Base-by-base conservation (phyloP, 129 eudicot species). In the Calendula officinalis region DNA sequence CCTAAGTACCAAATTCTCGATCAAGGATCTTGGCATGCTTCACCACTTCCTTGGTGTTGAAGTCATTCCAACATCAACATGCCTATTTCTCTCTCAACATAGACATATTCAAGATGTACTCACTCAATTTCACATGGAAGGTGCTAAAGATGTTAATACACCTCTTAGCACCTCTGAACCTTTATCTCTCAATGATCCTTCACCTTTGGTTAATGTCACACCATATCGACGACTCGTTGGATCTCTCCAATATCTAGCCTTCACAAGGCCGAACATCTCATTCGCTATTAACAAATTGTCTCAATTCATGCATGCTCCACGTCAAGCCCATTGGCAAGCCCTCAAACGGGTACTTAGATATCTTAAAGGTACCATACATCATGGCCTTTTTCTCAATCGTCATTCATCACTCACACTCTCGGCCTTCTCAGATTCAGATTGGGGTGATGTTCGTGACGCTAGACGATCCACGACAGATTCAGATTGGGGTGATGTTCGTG, bases 11-110 rank as follows among this genome's bases (percentile, higher is more conserved):
- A 11, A 4, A 4, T 48, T 48, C 4, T 13, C 53, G 0, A 5
- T 48, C 6, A 48, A 48, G 15, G 53, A 48, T 9, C 53, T 48
- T 2, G 30, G 27, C 15, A 6, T 7, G 8, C 14, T 48, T 3
- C 53, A 48, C 6, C n/a, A 48, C 15, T 48, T 48, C 14, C 53
- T 48, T n/a, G 53, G 53, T 14, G n/a, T 48, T 48, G 53, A 48
- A 8, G 53, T 48, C 0, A 14, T 48, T 13, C 30, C 53, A 12
- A 13, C 53, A 4, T 4, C 2, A 3, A 14, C 8, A 22, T 8
- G 36, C 2, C 57, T 16, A 7, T 15, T 51, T 12, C 46, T 6
- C 22, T 27, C 56, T 42, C 50, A 11, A 36, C 45, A 57, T 32
- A 3, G 11, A 5, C 63, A 57, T 5, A 57, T 33, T 5, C 41